Base-by-base conservation (phyloP, 768 basidiomycete genomes). In the Tricholoma hemisulphureum region DNA sequence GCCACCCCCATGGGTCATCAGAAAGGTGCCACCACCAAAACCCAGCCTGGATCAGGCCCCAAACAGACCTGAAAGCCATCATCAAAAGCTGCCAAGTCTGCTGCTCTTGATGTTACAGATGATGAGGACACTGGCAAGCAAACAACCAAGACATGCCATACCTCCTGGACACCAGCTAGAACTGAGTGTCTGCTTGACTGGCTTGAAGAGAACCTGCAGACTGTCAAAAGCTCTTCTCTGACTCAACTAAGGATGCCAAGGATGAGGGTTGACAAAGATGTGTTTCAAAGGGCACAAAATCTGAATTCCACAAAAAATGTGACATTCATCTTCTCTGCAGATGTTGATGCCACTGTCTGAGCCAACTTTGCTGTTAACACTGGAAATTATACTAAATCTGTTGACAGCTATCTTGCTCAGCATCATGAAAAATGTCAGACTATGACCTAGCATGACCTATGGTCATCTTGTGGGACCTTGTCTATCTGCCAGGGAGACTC, bases 211-310 rank as follows among this genome's bases (percentile, higher is more conserved):
- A 50, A 6, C 49, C 49, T 50, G 49, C n/a, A 24, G 49, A 50
- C 28, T n/a, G 24, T 50, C 49, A 50, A 31, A 31, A 31, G 29
- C 29, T 31, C 29, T n/a, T n/a, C n/a, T n/a, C n/a, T n/a, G n/a
- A n/a, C n/a, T n/a, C n/a, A n/a, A n/a, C n/a, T n/a, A n/a, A 50
- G 49, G 49, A 50, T 31, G 49, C 49, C 49, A 50, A 50, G 49
- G 49, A 50, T n/a, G 49, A 50, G 28, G 28, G 28, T 20, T n/a
- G 49, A 23, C 28, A 10, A 20, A 23, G 23, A 50, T 20, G 28
- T 28, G 49, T 50, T 14, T 16, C 49, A 50, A 50, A 50, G 28
- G 26, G 49, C 24, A 24, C 49, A 21, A 50, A 50, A 31, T 24
- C 49, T 14, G 49, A 24, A 24, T 50, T 50, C 28, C 49, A 50